Evolutionary conservation across 768 basidiomycete species (phyloP).

Genomic region (Polyporus arcularius): DNA sequence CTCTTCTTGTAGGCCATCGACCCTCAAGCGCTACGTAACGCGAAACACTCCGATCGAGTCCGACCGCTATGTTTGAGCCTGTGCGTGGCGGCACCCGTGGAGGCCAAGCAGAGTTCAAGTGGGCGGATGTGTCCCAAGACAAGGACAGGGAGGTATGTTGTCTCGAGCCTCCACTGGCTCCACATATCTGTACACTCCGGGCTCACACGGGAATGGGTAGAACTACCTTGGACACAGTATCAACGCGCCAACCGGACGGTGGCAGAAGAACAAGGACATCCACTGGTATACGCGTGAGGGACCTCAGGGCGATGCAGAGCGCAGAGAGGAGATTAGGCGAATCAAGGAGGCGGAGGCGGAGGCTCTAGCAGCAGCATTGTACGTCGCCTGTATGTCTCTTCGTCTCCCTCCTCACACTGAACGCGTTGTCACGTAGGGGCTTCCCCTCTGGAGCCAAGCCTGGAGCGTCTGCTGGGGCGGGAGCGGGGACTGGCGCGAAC

Average conservation of each 20-base stretch:
- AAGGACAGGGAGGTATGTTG: slow-evolving; percentile 85
- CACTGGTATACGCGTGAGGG: slow-evolving; percentile 90
- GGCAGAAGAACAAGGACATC: slow-evolving; percentile 97
- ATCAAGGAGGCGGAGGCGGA: slow-evolving; percentile 91
- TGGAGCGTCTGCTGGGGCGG: slow-evolving; percentile 7
- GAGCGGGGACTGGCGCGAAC: slow-evolving; percentile 30
- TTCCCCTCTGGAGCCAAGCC: slow-evolving; percentile 51
- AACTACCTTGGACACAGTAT: slow-evolving; percentile 95
- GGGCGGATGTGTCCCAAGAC: slow-evolving; percentile 87
- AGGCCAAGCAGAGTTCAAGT: slow-evolving; percentile 91
- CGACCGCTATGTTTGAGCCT: slow-evolving; percentile 70
- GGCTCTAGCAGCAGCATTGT: slow-evolving; percentile 81
- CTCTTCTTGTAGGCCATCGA: background rate
- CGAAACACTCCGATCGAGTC: background rate
- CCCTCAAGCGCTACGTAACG: background rate
- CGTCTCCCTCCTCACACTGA: too few relatives aligned
- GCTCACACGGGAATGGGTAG: slow-evolving; percentile 37
- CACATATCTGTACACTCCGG: background rate
- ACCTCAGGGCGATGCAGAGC: slow-evolving; percentile 43
- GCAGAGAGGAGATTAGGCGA: slow-evolving; percentile 72
- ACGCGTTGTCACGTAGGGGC: slow-evolving; percentile 48
- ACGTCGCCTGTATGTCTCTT: slow-evolving; percentile 27
- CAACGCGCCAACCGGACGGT: slow-evolving; percentile 92
- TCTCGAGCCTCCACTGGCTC: background rate
- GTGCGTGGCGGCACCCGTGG: slow-evolving; percentile 88